phyloP scores from a whole-genome alignment of 2,329 filamentous ascomycete genomes.

The Botryotinia globosa region DNA sequence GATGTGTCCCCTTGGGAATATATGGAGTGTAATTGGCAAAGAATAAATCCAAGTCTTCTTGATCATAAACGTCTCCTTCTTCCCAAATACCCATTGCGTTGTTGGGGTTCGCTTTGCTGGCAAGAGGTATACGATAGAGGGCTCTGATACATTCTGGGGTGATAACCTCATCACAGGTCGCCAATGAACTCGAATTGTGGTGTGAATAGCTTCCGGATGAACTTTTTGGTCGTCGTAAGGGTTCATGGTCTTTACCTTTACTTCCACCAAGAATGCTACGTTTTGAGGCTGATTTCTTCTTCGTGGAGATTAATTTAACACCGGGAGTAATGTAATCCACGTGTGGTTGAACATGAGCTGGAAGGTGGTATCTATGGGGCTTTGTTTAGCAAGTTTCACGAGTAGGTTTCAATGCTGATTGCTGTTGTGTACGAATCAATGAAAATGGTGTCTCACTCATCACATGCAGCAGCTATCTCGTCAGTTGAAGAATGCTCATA shows the following conservation, averaged over 20 bases:
- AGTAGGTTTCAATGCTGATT: not conserved
- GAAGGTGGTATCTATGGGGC: conserved; percentile 40
- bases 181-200: conserved; percentile 17
- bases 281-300: conserved; percentile 29
- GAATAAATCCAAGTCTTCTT: conserved; percentile 43
- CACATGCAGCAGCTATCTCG: conserved; percentile 38
- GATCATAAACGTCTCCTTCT: conserved; percentile 43
- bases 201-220: not conserved
- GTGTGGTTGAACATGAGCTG: conserved; percentile 42
- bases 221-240: conserved; percentile 2
- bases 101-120: conserved; percentile 37
- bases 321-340: conserved; percentile 40
- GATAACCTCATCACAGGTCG: conserved; percentile 51
- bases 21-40: conserved; percentile 45
- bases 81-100: conserved; percentile 55
- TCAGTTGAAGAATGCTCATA: conserved; percentile 36
- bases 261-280: conserved; percentile 1
- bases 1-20: conserved; percentile 36
- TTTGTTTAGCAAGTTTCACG: not conserved
- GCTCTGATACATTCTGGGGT: conserved; percentile 55
- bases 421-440: not conserved
- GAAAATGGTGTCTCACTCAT: conserved; percentile 33
- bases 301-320: conserved; percentile 43
- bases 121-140: conserved; percentile 49
- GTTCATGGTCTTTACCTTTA: not conserved